These are phyloP conservation scores for Bacterosira constricta DNA, from an alignment of 108 stramenopile genomes.

Conservation along the genomic window DNA sequence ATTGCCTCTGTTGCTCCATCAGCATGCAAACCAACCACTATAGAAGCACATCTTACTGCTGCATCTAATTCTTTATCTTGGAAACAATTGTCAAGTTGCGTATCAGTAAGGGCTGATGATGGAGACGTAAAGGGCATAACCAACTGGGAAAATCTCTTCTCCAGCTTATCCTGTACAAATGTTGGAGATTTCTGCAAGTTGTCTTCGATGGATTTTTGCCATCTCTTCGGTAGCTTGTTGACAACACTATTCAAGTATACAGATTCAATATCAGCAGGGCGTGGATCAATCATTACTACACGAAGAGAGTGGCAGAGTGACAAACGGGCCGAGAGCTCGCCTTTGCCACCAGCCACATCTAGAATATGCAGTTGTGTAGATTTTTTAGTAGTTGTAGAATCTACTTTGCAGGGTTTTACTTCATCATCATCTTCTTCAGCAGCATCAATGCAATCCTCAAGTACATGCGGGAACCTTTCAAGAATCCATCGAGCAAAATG, in stretches of 20 bases:
- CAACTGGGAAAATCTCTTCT: constrained; percentile 57
- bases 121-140: constrained; percentile 56
- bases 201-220: constrained; percentile 66
- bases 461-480: constrained; percentile 56
- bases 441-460: constrained; percentile 18
- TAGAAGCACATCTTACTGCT: constrained; percentile 47
- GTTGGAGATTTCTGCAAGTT: constrained; percentile 35
- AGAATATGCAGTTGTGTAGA: constrained; percentile 39
- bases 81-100: neutral
- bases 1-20: constrained; percentile 91
- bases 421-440: constrained; percentile 4
- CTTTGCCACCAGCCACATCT: constrained; percentile 84
- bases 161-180: constrained; percentile 51
- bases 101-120: neutral
- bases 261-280: constrained; percentile 61
- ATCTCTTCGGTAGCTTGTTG: constrained; percentile 85
- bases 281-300: constrained; percentile 83
- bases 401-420: neutral
- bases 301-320: constrained; percentile 70
- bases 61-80: neutral
- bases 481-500: constrained; percentile 78
- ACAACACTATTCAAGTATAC: constrained; percentile 69
- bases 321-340: constrained; percentile 83
- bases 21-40: constrained; percentile 84
- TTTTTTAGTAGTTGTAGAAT: neutral